Evolutionary conservation across 2,329 filamentous ascomycete species (phyloP), one percentile per base, ranked within the genome.

Genomic region (Ascochyta clinopodiicola): DNA sequence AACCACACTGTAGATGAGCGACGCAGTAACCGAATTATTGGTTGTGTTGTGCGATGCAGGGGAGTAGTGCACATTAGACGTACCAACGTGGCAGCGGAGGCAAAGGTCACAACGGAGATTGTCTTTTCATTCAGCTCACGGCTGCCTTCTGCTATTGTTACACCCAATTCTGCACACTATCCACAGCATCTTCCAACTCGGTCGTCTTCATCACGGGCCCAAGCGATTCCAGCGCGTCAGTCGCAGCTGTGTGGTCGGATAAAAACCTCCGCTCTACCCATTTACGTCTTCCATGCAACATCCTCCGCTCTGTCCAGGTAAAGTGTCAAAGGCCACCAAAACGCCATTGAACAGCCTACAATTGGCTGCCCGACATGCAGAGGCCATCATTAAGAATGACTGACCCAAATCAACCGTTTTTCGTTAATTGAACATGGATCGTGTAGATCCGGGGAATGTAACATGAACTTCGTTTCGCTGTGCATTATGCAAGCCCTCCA

Each of bases 361-460:
- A 4, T 15, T 8, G 19, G 25, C 48, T 39, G 40, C 19, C 34
- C 48, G 32, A 51, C 34, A 51, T 51, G 48, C 48, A 51, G n/a
- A 37, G 24, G 15, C 40, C 48, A 19, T 38, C 34, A 3, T 35
- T 5, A 34, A 25, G 3, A 32, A 37, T 39, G 47, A 22, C 29
- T 10, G 35, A 27, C 35, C 45, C 5, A 7, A 44, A 54, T 36
- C 39, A 49, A 44, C 40, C 40, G 35, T 34, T 50, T 39, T 55
- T 55, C 45, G 36, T 55, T 49, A 54, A 40, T 44, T 45, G 32
- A 55, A 55, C 51, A 55, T 55, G 45, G 45, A 55, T 31, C 51
- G 27, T 47, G 17, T 50, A 45, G 51, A 45, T 55, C 51, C 51
- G 51, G 51, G 51, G 51, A 55, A 55, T 55, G 51, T 55, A 40